Conservation (phyloP, 257 asterid species). For the Fraxinus pennsylvanica region DNA sequence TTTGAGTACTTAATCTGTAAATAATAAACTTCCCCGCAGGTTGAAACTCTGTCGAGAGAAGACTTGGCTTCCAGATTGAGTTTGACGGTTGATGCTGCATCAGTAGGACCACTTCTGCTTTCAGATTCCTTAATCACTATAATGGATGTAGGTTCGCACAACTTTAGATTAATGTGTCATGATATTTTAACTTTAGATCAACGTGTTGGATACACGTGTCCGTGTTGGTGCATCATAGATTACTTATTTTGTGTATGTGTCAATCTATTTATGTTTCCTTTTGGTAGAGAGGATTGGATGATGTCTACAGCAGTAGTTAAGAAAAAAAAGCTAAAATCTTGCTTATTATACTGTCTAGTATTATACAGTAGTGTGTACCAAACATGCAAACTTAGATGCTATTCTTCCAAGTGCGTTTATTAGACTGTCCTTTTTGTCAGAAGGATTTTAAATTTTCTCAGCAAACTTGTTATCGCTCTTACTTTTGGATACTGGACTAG, state of each 20-base stretch:
- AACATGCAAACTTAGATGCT: background rate
- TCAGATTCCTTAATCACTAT: conserved; percentile 79
- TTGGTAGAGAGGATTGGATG: background rate
- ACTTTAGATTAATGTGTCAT: background rate
- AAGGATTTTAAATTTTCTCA: background rate
- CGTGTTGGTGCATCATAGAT: no score
- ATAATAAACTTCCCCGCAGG: conserved; percentile 49
- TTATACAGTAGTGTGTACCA: background rate
- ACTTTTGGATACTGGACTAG: conserved; percentile 6
- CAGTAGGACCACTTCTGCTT: conserved; percentile 80
- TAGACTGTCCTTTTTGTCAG: background rate
- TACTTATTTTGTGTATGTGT: no score
- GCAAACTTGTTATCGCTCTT: background rate
- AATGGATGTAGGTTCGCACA: conserved; percentile 72
- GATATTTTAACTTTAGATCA: no score
- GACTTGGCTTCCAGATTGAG: conserved; percentile 94
- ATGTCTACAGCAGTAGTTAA: background rate
- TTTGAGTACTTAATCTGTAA: conserved; percentile 15
- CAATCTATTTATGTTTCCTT: no score
- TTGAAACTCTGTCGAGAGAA: conserved; percentile 81
- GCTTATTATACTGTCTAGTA: background rate
- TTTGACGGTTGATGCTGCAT: conserved; percentile 73
- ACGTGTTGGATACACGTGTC: no score
- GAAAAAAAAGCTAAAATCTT: background rate
- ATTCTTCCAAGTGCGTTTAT: no score